Evolutionary conservation across 2,329 filamentous ascomycete species (phyloP).

Genomic region (Madurella mycetomatis): DNA sequence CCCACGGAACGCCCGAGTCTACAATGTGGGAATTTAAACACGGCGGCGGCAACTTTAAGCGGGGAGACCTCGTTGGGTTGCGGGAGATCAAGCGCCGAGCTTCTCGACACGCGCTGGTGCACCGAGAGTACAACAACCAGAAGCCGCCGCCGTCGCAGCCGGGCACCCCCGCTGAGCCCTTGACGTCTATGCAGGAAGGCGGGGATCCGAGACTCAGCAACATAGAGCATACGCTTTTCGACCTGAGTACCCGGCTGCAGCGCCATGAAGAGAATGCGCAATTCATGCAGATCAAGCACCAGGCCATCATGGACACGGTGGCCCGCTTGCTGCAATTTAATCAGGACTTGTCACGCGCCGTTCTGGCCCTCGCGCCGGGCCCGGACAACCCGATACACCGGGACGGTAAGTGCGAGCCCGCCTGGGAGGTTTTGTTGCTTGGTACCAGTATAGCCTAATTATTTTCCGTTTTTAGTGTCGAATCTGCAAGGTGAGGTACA

Average conservation of each 20-base stretch:
- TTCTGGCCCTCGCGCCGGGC: conserved; percentile 69
- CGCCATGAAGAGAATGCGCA: conserved; percentile 80
- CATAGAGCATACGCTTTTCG: conserved; percentile 79
- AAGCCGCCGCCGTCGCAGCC: conserved; percentile 74
- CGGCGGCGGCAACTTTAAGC: conserved; percentile 93
- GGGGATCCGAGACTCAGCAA: conserved; percentile 69
- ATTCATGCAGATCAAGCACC: conserved; percentile 74
- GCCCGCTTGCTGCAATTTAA: conserved; percentile 69
- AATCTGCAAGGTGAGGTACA: conserved; percentile 56
- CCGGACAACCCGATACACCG: conserved; percentile 73
- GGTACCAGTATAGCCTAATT: conserved; percentile 17
- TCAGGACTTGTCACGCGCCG: conserved; percentile 72
- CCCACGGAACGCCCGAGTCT: conserved; percentile 87
- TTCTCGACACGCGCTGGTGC: conserved; percentile 86
- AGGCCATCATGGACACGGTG: conserved; percentile 76
- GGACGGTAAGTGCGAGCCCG: conserved; percentile 60
- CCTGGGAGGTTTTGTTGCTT: conserved; percentile 7
- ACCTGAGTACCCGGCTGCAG: conserved; percentile 69
- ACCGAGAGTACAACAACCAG: conserved; percentile 79
- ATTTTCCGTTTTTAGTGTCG: conserved; percentile 40
- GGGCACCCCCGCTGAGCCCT: conserved; percentile 77
- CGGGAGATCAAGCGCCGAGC: conserved; percentile 94
- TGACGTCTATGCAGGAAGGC: conserved; percentile 66
- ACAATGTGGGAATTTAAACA: conserved; percentile 99
- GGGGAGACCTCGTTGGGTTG: conserved; percentile 83